phyloP scores from a whole-genome alignment of 2,329 filamentous ascomycete genomes.

The Fulvia fulva region DNA sequence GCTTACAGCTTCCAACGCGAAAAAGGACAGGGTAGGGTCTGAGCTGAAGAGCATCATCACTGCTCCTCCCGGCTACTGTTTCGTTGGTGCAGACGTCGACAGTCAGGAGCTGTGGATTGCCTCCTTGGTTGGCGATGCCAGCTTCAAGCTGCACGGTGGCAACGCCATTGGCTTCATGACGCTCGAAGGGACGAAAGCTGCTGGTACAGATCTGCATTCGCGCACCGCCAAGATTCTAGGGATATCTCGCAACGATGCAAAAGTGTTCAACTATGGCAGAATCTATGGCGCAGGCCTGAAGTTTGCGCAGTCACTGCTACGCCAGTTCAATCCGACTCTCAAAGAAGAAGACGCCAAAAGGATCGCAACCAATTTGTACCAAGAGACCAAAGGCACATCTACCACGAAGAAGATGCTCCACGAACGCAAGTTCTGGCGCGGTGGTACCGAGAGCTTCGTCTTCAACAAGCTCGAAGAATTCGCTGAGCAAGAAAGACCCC shows the following conservation, averaged over 20 bases:
- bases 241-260: slow-evolving; percentile 91
- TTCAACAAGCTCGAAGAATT: slow-evolving; percentile 99
- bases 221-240: slow-evolving; percentile 88
- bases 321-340: slow-evolving; percentile 86
- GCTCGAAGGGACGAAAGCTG: slow-evolving; percentile 88
- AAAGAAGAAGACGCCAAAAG: slow-evolving; percentile 73
- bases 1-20: slow-evolving; percentile 96
- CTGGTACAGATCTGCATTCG: slow-evolving; percentile 90
- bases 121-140: slow-evolving; percentile 87
- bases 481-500: slow-evolving; percentile 85
- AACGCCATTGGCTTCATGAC: slow-evolving; percentile 99
- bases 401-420: slow-evolving; percentile 69
- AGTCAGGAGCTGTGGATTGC: slow-evolving; percentile 98
- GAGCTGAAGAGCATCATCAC: slow-evolving; percentile 96
- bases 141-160: slow-evolving; percentile 90
- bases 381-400: slow-evolving; percentile 84
- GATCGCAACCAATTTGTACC: slow-evolving; percentile 77
- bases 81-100: slow-evolving; percentile 96
- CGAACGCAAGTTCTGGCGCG: slow-evolving; percentile 83
- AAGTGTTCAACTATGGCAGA: slow-evolving; percentile 97
- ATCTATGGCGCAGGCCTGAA: slow-evolving; percentile 97
- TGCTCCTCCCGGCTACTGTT: slow-evolving; percentile 83
- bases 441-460: slow-evolving; percentile 93
- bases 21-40: slow-evolving; percentile 90
- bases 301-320: slow-evolving; percentile 82